Base-by-base conservation (phyloP, 164 flowering plant genomes). In the Berberis thunbergii region DNA sequence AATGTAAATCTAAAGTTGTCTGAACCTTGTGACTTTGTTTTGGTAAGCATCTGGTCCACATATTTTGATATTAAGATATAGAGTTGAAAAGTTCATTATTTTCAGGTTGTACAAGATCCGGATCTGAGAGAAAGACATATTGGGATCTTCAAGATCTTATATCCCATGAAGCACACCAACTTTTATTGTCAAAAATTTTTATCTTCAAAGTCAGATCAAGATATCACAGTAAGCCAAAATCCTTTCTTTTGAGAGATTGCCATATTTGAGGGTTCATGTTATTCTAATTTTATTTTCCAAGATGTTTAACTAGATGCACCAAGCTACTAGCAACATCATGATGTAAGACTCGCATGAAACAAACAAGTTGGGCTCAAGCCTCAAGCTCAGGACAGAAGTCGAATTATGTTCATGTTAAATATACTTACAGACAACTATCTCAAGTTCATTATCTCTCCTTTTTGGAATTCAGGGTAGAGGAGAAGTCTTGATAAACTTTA, bases 61-160 rank as follows among this genome's bases (percentile, higher is more conserved):
- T 1, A 12, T 9, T 58, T 45, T 6, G 4, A 10, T 4, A 11
- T 39, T 43, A 2, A 43, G 48, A 45, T 10, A 49, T 68, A 11
- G 46, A 2, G 49, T 4, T 44, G 4, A 45, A 8, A 4, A 1
- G 5, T 45, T 44, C 62, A 44, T 69, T 55, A 10, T 43, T 67
- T 67, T 56, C 75, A 90, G 98, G 91, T 88, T 58, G 70, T 82
- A 12, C 79, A 71, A 75, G 96, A 90, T 63, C 78, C 77, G 53
- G 80, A 65, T 53, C 65, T 90, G 45, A 77, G 94, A 65, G 98
- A 90, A 73, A 81, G 98, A 62, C 76, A 88, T 77, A 72, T 94
- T 8, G 98, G 11, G 93, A 86, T 70, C 88, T 94, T 77, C 96
- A 94, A 79, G 97, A 97, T 63, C 73, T 78, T 64, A 76, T 78